Conservation (phyloP, 805 yeast species). For the Candida cerambycidarum region DNA sequence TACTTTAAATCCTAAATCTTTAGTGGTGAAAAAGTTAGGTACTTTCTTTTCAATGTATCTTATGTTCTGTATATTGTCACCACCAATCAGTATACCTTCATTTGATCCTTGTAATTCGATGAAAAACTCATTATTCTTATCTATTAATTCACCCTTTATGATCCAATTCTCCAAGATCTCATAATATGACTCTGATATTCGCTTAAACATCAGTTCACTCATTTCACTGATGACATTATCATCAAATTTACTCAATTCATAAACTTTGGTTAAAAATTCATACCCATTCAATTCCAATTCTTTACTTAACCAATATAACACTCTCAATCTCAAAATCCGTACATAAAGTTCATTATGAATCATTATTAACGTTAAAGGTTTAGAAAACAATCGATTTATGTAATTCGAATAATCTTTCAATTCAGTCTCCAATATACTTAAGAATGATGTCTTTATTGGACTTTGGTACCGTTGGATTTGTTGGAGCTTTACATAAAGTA, state of each 20-base stretch:
- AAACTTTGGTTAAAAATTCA: slow-evolving; percentile 54
- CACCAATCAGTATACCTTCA: slow-evolving; percentile 22
- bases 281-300: slow-evolving; percentile 43
- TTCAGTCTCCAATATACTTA: slow-evolving; percentile 46
- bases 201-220: slow-evolving; percentile 44
- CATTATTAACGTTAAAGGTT: slow-evolving; percentile 29
- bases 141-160: slow-evolving; percentile 59
- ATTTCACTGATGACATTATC: slow-evolving; percentile 51
- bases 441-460: slow-evolving; percentile 63
- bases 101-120: slow-evolving; percentile 33
- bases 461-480: slow-evolving; percentile 28
- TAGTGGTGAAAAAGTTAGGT: slow-evolving; percentile 45
- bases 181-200: slow-evolving; percentile 58
- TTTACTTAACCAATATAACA: slow-evolving; percentile 47
- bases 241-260: slow-evolving; percentile 58
- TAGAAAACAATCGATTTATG: slow-evolving; percentile 35
- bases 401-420: slow-evolving; percentile 32
- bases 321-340: slow-evolving; percentile 56
- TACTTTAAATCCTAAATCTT: slow-evolving; percentile 42
- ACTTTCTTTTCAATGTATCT: slow-evolving; percentile 31
- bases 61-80: slow-evolving; percentile 15
- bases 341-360: slow-evolving; percentile 47
- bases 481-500: slow-evolving; percentile 55
- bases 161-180: slow-evolving; percentile 67
- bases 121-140: slow-evolving; percentile 63